Conservation (phyloP, 371 early-diverging fungal species). For the Fennellomyces sp. region DNA sequence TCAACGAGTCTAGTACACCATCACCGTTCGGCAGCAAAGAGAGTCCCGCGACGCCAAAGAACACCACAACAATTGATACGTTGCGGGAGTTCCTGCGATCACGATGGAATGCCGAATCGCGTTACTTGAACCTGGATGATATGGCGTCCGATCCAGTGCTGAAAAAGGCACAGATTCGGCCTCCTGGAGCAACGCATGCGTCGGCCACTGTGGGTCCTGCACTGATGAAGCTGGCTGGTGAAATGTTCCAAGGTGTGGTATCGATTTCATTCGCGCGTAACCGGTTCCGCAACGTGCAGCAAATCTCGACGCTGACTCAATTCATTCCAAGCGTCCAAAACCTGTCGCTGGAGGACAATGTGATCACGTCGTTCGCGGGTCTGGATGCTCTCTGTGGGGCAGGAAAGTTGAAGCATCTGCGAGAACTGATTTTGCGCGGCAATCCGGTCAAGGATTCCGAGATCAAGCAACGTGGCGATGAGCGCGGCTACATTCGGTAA, state of each 20-base stretch:
- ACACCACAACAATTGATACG: slow-evolving; percentile 40
- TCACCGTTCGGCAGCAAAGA: background rate
- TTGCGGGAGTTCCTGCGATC: slow-evolving; percentile 47
- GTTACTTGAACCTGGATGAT: slow-evolving; percentile 53
- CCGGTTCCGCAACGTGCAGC: slow-evolving; percentile 46
- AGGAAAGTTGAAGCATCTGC: slow-evolving; percentile 48
- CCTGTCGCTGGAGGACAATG: slow-evolving; percentile 58
- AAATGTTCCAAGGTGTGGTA: slow-evolving; percentile 54
- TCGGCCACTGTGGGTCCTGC: slow-evolving; percentile 60
- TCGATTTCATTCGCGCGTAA: slow-evolving; percentile 59
- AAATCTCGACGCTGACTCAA: slow-evolving; percentile 54
- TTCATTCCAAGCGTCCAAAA: slow-evolving; percentile 58
- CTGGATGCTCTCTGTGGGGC: slow-evolving; percentile 56
- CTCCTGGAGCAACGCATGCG: slow-evolving; percentile 41
- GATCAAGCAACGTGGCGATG: slow-evolving; percentile 49
- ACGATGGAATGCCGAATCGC: slow-evolving; percentile 46
- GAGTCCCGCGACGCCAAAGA: slow-evolving; percentile 11
- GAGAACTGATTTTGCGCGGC: slow-evolving; percentile 52
- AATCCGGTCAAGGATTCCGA: slow-evolving; percentile 57
- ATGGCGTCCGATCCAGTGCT: slow-evolving; percentile 57
- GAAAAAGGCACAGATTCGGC: slow-evolving; percentile 42
- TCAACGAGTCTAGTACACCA: slow-evolving; percentile 15
- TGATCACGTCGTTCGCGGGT: slow-evolving; percentile 44
- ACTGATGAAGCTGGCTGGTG: slow-evolving; percentile 64
- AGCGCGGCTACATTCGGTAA: slow-evolving; percentile 36